These are phyloP conservation scores for Hyaloperonospora arabidopsidis DNA, from an alignment of 352 stramenopile genomes.

Conservation along the genomic window DNA sequence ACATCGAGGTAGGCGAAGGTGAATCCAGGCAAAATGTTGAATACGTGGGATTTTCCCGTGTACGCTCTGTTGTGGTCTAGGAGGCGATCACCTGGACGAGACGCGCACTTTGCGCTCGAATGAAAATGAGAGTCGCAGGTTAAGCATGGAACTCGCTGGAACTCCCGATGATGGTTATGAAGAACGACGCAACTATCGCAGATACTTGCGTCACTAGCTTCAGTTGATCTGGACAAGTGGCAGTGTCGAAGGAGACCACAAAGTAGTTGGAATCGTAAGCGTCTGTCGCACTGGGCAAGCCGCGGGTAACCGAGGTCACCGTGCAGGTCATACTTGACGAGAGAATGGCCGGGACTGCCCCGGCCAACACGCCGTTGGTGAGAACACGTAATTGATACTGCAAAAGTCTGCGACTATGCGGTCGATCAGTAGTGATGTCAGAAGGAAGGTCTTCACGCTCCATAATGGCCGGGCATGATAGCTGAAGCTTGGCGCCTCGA, in stretches of 20 bases:
- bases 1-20: too few species aligned
- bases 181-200: not conserved
- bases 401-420: too few species aligned
- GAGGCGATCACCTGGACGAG: not conserved
- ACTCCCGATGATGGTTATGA: not conserved
- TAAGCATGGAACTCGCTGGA: not conserved
- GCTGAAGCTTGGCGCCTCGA: not conserved
- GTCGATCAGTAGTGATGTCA: too few species aligned
- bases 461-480: not conserved
- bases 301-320: not conserved
- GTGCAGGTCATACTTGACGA: not conserved
- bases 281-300: too few species aligned
- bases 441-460: not conserved
- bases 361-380: not conserved
- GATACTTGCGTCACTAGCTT: not conserved
- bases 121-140: too few species aligned
- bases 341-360: not conserved
- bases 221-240: not conserved
- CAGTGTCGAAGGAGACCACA: not conserved
- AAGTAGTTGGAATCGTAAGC: not conserved
- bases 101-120: too few species aligned
- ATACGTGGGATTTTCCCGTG: not conserved
- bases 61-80: too few species aligned
- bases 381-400: not conserved
- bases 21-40: too few species aligned